A percentile compares a stretch with the other conserved stretches of the same genome.
phyloP scores from a whole-genome alignment of 306 rosid species.

The Sesbania bispinosa region DNA sequence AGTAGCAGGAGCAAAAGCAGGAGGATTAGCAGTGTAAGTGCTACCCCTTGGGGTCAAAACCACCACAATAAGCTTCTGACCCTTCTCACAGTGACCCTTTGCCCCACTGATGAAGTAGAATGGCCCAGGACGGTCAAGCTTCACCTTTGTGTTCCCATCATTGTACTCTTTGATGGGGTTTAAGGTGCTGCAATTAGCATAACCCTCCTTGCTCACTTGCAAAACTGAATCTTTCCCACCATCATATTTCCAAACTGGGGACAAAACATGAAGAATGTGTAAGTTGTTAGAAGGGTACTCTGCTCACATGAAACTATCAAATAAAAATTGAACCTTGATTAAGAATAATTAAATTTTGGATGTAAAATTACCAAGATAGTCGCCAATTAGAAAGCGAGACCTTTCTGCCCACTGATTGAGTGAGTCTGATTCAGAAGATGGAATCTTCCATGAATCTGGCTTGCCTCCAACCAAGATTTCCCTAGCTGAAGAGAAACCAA shows the following conservation, averaged over 20 bases:
- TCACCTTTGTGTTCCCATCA: constrained; percentile 60
- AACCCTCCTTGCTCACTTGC: constrained; percentile 55
- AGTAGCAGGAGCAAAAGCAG: constrained; percentile 48
- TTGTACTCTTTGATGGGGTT: constrained; percentile 46
- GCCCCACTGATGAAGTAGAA: constrained; percentile 76
- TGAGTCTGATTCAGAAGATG: constrained; percentile 57
- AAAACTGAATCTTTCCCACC: constrained; percentile 68
- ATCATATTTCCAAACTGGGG: constrained; percentile 65
- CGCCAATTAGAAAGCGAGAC: constrained; percentile 59
- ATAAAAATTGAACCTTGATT: background rate
- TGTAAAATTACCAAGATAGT: constrained; percentile 52
- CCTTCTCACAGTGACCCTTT: constrained; percentile 67
- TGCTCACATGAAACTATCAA: background rate
- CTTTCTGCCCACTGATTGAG: constrained; percentile 73
- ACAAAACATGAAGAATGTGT: background rate
- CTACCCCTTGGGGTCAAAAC: constrained; percentile 51
- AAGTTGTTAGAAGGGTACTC: background rate
- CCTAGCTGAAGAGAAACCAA: constrained; percentile 44
- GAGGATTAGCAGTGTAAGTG: background rate
- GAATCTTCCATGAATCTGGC: constrained; percentile 57
- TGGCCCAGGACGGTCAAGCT: constrained; percentile 57
- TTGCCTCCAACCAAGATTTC: constrained; percentile 71
- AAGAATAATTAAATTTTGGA: background rate
- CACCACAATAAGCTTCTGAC: constrained; percentile 62
- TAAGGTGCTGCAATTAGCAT: constrained; percentile 41